Base-by-base conservation (phyloP, 495 filamentous ascomycete genomes). In the Cryomyces minteri region DNA sequence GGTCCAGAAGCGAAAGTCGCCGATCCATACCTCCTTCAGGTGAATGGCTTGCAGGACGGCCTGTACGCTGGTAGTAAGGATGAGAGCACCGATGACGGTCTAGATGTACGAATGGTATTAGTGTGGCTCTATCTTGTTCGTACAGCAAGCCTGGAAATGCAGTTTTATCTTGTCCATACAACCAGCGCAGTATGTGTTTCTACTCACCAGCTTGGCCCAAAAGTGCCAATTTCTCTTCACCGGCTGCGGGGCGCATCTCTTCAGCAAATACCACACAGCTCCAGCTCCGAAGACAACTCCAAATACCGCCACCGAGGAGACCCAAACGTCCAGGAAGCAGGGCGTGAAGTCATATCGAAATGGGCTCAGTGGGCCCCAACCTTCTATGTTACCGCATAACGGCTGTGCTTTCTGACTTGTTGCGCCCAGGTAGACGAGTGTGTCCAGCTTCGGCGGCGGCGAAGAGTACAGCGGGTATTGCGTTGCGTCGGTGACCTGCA, bases 181-280 rank as follows among this genome's bases (percentile, higher is more conserved):
- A 34, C 31, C 36, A 5, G 32, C 3, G 32, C 6, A 28, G 37
- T 37, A 7, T 40, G 31, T 31, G 28, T 40, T 18, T 41, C 11
- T 36, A 65, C 80, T 50, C 57, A 90, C 83, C 69, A 94, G 69
- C 59, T 96, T 96, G 9, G 75, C 67, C 68, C 85, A 94, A 60
- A 95, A 96, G 59, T 92, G 88, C 88, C 87, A 94, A 61, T 94
- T 80, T 66, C 84, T 90, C 32, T 70, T 62, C 18, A 90, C 72
- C 0, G 72, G 73, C 37, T 71, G 69, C 31, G 79, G 69, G 30
- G 65, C 54, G 45, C 67, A 67, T 54, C 73, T 80, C 65, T 76
- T 82, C 45, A 87, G 54, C 51, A 94, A 69, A 63, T 79, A 80
- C 68, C 72, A 81, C 31, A 88, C 61, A 3, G 92, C 86, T 7